Evolutionary conservation across 305 asterid genomes (phyloP).

Genomic region (Fraxinus albicans): DNA sequence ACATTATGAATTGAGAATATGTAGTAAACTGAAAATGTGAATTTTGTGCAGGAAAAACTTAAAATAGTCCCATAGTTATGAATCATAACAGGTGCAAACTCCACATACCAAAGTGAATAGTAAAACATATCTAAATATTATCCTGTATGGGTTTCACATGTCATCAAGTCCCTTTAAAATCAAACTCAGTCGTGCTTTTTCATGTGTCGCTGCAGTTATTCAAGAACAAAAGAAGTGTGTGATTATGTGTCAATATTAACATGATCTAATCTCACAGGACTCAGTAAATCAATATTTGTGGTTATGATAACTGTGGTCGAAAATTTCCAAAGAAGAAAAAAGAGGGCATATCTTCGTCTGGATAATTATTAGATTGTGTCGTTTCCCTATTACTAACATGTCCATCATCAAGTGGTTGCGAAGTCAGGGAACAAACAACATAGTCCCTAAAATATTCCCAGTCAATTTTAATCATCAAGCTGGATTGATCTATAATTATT

Average conservation of each 20-base stretch:
- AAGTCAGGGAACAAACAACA: slow-evolving; percentile 3
- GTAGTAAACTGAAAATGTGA: background rate
- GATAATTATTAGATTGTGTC: background rate
- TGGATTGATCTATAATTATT: background rate
- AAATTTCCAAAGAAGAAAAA: background rate
- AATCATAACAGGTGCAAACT: background rate
- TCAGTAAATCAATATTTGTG: background rate
- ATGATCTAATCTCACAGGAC: background rate
- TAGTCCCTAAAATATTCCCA: background rate
- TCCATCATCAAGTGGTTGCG: background rate
- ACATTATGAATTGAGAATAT: background rate
- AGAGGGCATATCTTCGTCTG: background rate
- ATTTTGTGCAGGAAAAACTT: background rate
- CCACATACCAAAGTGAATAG: background rate
- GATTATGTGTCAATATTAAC: background rate
- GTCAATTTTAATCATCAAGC: background rate
- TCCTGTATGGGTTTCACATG: background rate
- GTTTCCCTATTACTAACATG: slow-evolving; percentile 12
- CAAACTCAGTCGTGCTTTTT: background rate
- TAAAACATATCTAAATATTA: background rate
- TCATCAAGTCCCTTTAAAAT: background rate
- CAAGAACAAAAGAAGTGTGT: background rate
- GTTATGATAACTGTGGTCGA: background rate
- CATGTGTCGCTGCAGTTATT: background rate
- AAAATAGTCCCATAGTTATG: background rate